Conservation (phyloP, 164 flowering plant genomes). For the Nymphaea colorata region DNA sequence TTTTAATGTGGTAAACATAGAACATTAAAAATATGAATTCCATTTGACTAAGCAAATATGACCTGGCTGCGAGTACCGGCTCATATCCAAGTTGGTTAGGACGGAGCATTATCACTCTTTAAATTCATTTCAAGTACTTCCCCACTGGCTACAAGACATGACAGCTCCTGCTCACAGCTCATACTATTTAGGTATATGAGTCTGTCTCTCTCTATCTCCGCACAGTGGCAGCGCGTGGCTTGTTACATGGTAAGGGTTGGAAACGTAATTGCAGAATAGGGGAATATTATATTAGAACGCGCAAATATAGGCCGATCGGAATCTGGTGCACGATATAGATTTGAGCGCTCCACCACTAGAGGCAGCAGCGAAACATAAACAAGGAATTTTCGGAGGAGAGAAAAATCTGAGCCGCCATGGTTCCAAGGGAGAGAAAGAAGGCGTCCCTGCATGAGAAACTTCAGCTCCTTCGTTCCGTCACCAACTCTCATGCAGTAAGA, state of each 20-base stretch:
- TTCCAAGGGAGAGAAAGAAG: constrained; percentile 70
- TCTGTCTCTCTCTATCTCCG: not conserved
- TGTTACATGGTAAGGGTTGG: not conserved
- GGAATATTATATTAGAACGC: not conserved
- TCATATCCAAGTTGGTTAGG: too few species aligned
- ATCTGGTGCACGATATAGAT: not conserved
- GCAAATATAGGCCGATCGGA: not conserved
- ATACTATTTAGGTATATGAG: not conserved
- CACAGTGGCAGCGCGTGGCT: not conserved
- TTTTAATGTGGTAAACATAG: too few species aligned
- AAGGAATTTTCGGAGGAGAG: not conserved
- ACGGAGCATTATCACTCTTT: too few species aligned
- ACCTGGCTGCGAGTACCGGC: too few species aligned
- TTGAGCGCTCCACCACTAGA: not conserved
- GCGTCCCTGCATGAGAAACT: constrained; percentile 77
- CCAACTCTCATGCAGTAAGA: constrained; percentile 81
- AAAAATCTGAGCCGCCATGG: constrained; percentile 25
- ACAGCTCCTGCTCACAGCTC: too few species aligned
- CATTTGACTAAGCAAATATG: too few species aligned
- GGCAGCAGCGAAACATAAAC: not conserved
- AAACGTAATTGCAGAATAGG: not conserved
- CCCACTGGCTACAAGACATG: too few species aligned
- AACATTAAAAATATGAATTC: too few species aligned
- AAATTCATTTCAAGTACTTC: too few species aligned
- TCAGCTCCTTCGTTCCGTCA: constrained; percentile 84